Evolutionary conservation across 2,329 filamentous ascomycete species (phyloP), one percentile per base, ranked within the genome.

Genomic region (Epichloe sylvatica): DNA sequence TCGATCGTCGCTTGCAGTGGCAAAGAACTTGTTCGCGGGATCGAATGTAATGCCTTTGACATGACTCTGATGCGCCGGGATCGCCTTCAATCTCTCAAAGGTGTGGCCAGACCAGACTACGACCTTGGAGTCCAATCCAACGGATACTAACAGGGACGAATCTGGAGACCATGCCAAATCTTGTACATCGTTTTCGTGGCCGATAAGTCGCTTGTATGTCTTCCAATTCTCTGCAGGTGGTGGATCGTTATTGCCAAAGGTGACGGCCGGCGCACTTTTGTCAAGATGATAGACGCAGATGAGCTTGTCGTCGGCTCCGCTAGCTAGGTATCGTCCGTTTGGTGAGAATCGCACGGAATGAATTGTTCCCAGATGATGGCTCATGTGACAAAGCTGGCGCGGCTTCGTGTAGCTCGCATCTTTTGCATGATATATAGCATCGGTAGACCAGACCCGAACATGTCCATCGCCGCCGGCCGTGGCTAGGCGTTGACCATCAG

Each of bases 21-120:
- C 92, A 67, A 98, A 98, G 72, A 95, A 98, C 64, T 97, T 98
- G 71, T 97, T 97, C 40, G 92, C 92, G 0, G 92, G 92, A 63
- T 98, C 92, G 62, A 98, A 98, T 0, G 91, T 95, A 60, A 98
- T 94, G 54, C 94, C 92, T 66, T 98, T 98, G 70, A 98, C 92
- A 64, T 97, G 94, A 64, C 89, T 96, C 65, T 94, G 88, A 67
- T 98, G 92, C 51, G 90, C 84, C 2, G 89, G 82, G 5, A 98
- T 72, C 3, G 88, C 91, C 75, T 97, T 97, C 56, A 98, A 76
- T 70, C 94, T 97, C 70, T 98, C 92, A 59, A 98, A 98, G 0
- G 90, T 97, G 67, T 94, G 85, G 1, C 92, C 94, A 1, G 91
- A 97, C 92, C 92, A 98, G 21, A 98, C 85, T 9, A 98, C 92